Evolutionary conservation across 164 flowering plant genomes (phyloP), one percentile per base, ranked within the genome.

Genomic region (Santalum album): DNA sequence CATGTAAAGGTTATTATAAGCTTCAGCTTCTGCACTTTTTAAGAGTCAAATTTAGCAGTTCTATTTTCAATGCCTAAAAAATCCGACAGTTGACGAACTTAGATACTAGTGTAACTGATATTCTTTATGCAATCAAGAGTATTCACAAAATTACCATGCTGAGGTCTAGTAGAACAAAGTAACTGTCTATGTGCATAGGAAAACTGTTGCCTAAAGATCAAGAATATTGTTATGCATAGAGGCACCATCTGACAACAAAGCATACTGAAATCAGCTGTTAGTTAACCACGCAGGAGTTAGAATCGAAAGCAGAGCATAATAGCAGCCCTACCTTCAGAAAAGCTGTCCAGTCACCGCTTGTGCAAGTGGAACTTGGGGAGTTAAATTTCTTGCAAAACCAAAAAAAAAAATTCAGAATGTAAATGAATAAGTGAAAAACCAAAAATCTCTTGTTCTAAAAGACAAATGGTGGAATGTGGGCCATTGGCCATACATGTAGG

Each of bases 341-440:
- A 25, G 86, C 53, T 48, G 78, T 63, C 99, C 97, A 92, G 53
- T 89, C 96, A 69, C 70, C 69, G 60, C 52, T 70, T 52, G 92
- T 72, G 60, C 81, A 76, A 34, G 64, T 36, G 35, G 85, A 84
- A 73, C 91, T 89, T 61, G 97, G 97, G 23, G 97, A 89, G 74
- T 85, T 85, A 73, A 92, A 82, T 76, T 83, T 83, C 98, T 90
- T 54, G 48, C 62, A 69, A 20, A 56, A 15, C 35, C 19, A 16
- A 16, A 43, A 25, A 16, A 15, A 7, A 26, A 50, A 19, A 9
- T 16, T 25, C 11, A 26, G 7, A 16, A 50, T 50, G 2, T 7
- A 20, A 45, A 12, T 45, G 21, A 45, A 45, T 42, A 18, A 5
- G 45, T 42, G 42, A 14, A 11, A 38, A 38, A 38, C 9, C 3